A percentile compares a stretch with the other conserved stretches of the same genome.
Conservation (phyloP, 108 stramenopile species). For the Phaeodactylum tricornutum region DNA sequence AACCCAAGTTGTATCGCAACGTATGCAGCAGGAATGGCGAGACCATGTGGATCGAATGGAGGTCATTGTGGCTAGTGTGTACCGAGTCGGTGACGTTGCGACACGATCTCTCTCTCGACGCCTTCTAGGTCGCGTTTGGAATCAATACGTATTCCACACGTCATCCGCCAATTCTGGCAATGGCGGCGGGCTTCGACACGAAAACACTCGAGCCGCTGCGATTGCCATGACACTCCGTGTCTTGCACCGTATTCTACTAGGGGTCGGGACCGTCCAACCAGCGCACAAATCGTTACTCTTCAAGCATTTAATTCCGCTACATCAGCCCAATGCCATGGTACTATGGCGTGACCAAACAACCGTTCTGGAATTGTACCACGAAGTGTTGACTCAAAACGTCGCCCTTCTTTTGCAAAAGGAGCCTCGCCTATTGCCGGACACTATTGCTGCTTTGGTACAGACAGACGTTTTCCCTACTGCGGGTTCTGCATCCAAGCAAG, state of each 20-base stretch:
- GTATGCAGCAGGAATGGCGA: conserved; percentile 27
- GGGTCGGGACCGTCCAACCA: conserved; percentile 9
- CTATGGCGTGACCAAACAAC: conserved; percentile 81
- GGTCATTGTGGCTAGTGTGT: conserved; percentile 21
- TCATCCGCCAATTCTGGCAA: conserved; percentile 8
- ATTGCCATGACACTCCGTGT: conserved; percentile 40
- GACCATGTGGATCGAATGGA: conserved; percentile 25
- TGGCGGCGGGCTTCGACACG: conserved; percentile 18
- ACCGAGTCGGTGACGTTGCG: conserved; percentile 8
- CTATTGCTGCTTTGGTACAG: conserved; percentile 41
- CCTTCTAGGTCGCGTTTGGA: conserved; percentile 29
- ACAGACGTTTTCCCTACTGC: conserved; percentile 65
- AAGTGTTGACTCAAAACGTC: conserved; percentile 59
- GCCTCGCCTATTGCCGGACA: conserved; percentile 26
- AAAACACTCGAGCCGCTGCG: conserved; percentile 61
- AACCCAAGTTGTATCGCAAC: conserved; percentile 15
- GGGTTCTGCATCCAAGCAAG: conserved; percentile 66
- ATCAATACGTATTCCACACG: conserved; percentile 10
- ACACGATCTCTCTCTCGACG: conserved; percentile 16
- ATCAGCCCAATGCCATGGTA: conserved; percentile 70
- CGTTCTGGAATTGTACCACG: conserved; percentile 67
- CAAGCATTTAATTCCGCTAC: conserved; percentile 60
- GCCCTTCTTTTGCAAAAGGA: conserved; percentile 38
- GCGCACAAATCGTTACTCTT: conserved; percentile 24
- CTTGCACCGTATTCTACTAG: conserved; percentile 41